These are phyloP conservation scores for Pseudogymnoascus sp. DNA, from an alignment of 2,329 filamentous ascomycete genomes.

Conservation along the genomic window DNA sequence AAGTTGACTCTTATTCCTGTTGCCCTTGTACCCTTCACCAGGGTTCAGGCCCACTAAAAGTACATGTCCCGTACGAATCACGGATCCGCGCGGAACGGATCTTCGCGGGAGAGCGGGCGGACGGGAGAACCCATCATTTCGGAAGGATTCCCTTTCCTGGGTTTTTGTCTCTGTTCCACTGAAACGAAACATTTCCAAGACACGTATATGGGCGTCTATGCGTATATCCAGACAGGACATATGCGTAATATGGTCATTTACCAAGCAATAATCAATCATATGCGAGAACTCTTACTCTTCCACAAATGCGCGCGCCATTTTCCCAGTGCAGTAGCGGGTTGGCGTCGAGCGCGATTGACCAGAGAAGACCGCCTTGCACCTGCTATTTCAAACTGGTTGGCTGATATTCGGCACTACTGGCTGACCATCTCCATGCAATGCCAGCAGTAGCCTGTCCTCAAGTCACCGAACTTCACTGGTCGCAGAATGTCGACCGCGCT, in stretches of 20 bases:
- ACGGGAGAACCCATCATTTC: conserved; percentile 6
- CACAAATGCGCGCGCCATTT: neutral
- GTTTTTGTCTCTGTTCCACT: neutral
- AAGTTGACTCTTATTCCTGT: neutral
- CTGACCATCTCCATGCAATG: conserved; percentile 5
- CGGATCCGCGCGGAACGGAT: conserved; percentile 7
- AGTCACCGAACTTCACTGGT: neutral
- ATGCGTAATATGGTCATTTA: neutral
- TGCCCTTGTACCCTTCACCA: neutral
- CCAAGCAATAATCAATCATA: neutral
- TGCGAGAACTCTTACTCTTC: neutral
- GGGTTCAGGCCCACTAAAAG: conserved; percentile 1
- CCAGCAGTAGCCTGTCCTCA: conserved; percentile 3
- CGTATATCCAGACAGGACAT: neutral
- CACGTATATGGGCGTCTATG: neutral
- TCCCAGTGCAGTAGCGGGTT: neutral
- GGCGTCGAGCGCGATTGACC: neutral
- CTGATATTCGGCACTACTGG: neutral
- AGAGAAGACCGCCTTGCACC: conserved; percentile 2
- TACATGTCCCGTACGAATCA: conserved; percentile 5
- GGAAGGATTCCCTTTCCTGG: neutral
- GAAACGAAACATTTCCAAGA: conserved; percentile 1
- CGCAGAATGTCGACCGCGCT: neutral
- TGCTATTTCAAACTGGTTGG: conserved; percentile 1
- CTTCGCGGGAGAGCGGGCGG: conserved; percentile 3